Conservation (phyloP, 192 early-diverging fungal genomes). For the Coemansia sp. region DNA sequence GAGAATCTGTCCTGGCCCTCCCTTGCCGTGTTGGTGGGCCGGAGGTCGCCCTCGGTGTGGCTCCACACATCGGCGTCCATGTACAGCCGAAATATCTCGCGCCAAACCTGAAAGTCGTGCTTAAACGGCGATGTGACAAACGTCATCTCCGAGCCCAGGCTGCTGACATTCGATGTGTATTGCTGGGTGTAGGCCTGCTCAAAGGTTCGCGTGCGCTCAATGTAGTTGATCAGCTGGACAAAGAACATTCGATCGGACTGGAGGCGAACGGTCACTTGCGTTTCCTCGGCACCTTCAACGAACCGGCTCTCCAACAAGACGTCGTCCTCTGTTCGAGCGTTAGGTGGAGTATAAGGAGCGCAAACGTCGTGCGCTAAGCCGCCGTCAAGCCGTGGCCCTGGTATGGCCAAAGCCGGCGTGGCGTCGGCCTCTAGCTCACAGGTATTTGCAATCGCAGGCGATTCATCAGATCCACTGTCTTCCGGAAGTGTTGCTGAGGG, state of each 20-base stretch:
- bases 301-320: constrained; percentile 16
- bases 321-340: neutral
- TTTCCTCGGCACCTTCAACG: constrained; percentile 22
- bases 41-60: constrained; percentile 59
- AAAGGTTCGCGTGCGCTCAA: constrained; percentile 59
- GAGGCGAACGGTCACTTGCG: constrained; percentile 41
- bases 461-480: neutral
- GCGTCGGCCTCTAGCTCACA: neutral
- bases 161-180: constrained; percentile 58
- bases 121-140: constrained; percentile 67
- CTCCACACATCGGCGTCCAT: constrained; percentile 70
- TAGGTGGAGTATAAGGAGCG: neutral
- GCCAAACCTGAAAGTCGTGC: constrained; percentile 71
- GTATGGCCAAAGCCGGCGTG: neutral
- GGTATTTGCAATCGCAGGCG: neutral
- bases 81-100: constrained; percentile 68
- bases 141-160: constrained; percentile 55
- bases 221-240: constrained; percentile 57
- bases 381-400: neutral
- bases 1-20: constrained; percentile 64
- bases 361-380: neutral
- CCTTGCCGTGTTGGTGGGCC: constrained; percentile 55
- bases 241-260: constrained; percentile 61
- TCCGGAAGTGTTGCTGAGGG: neutral
- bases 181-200: constrained; percentile 54